A percentile compares a stretch with the other conserved stretches of the same genome.
These are phyloP conservation scores for Dimocarpus longan DNA, from an alignment of 345 rosid genomes.

Conservation along the genomic window DNA sequence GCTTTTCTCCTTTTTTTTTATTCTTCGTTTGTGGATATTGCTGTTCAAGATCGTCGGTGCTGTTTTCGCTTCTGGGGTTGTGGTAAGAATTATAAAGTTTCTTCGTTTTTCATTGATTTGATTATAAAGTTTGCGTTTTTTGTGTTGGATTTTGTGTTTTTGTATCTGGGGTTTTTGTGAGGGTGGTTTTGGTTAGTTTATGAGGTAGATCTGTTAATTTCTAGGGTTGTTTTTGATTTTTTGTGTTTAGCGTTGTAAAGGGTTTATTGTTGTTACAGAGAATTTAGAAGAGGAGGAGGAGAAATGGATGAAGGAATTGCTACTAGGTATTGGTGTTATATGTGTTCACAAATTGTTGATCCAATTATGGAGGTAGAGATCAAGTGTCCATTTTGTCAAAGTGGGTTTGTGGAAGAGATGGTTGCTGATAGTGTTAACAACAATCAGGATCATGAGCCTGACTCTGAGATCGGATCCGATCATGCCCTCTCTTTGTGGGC, in stretches of 20 bases:
- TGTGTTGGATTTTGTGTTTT: background rate
- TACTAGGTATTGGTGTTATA: slow-evolving; percentile 63
- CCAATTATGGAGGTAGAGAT: slow-evolving; percentile 72
- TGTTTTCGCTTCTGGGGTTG: slow-evolving; percentile 12
- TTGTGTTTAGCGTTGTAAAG: slow-evolving; percentile 2
- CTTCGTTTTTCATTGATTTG: background rate
- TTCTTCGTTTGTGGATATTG: background rate
- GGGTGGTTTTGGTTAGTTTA: background rate
- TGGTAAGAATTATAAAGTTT: background rate
- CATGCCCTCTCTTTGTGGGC: slow-evolving; percentile 82
- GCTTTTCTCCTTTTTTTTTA: background rate
- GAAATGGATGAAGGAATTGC: slow-evolving; percentile 53
- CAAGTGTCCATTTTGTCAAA: slow-evolving; percentile 79
- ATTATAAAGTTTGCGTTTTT: background rate
- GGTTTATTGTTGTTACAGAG: slow-evolving; percentile 23
- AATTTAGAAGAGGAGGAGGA: slow-evolving; percentile 5
- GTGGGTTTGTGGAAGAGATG: slow-evolving; percentile 65
- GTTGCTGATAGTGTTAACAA: slow-evolving; percentile 17
- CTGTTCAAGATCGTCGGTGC: background rate
- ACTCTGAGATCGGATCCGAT: slow-evolving; percentile 71
- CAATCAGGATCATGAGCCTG: slow-evolving; percentile 36
- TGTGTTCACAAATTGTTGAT: slow-evolving; percentile 70
- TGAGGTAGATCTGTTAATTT: no score
- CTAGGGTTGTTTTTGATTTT: background rate
- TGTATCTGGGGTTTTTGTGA: background rate